These are phyloP conservation scores for Coemansia sp. DNA, from an alignment of 192 early-diverging fungal genomes.

Conservation along the genomic window DNA sequence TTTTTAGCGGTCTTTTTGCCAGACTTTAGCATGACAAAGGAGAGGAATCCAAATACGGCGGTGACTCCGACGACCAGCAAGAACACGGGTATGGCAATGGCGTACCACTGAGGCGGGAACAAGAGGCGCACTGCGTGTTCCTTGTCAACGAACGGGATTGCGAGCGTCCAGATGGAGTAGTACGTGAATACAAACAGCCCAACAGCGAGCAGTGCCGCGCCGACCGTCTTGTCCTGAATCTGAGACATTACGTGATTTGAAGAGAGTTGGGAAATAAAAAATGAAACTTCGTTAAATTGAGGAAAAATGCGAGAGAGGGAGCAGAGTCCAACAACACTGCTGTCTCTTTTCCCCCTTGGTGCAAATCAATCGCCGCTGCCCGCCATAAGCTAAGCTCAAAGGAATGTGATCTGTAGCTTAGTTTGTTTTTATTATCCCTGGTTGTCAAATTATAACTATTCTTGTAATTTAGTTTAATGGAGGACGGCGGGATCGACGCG, in stretches of 20 bases:
- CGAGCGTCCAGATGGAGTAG: constrained; percentile 88
- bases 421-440: too few species aligned
- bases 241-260: constrained; percentile 36
- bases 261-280: too few species aligned
- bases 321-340: too few species aligned
- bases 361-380: too few species aligned
- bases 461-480: constrained; percentile 1
- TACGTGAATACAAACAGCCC: constrained; percentile 81
- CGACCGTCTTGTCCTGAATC: constrained; percentile 77
- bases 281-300: not conserved
- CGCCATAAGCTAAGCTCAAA: too few species aligned
- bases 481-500: constrained; percentile 1
- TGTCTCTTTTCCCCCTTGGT: too few species aligned
- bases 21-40: constrained; percentile 83
- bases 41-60: constrained; percentile 76
- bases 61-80: constrained; percentile 80
- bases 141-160: constrained; percentile 86
- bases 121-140: constrained; percentile 71
- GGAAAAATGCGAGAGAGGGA: not conserved
- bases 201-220: constrained; percentile 69
- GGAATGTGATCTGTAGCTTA: too few species aligned
- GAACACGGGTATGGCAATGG: constrained; percentile 85
- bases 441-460: not conserved
- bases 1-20: constrained; percentile 76
- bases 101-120: constrained; percentile 84